Evolutionary conservation across 116 monocot genomes (phyloP).

Genomic region (Zostera marina): DNA sequence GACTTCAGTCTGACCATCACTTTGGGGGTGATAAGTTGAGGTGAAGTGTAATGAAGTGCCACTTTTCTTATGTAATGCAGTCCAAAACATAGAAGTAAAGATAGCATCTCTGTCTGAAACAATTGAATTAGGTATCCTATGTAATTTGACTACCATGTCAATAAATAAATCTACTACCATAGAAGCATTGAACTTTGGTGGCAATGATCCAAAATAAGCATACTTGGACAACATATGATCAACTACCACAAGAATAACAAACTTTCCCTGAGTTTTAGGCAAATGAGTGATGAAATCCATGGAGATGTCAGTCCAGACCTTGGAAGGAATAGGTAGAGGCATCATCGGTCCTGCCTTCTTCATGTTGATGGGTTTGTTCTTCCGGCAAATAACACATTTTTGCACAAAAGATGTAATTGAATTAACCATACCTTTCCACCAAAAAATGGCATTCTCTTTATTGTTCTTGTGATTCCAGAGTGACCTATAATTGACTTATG

Average conservation of each 20-base stretch:
- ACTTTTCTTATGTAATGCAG: too few species aligned
- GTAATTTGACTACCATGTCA: too few species aligned
- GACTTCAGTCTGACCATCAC: too few species aligned
- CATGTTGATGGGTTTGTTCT: background rate
- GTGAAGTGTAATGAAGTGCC: too few species aligned
- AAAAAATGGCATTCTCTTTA: background rate
- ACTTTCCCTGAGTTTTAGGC: background rate
- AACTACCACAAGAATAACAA: conserved; percentile 4
- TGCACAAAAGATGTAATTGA: background rate
- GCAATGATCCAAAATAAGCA: background rate
- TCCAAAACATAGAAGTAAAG: too few species aligned
- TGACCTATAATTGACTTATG: background rate
- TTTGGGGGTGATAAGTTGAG: too few species aligned
- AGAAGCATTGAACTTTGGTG: too few species aligned
- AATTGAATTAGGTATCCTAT: too few species aligned
- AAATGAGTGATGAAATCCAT: too few species aligned
- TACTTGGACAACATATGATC: conserved; percentile 5
- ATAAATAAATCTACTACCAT: too few species aligned
- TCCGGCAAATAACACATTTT: background rate
- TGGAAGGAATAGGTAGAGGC: conserved; percentile 4
- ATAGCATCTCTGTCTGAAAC: too few species aligned
- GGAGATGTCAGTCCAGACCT: background rate
- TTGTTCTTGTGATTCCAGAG: background rate
- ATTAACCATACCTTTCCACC: background rate
- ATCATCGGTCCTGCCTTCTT: background rate